Evolutionary conservation across 1,284 basidiomycete genomes (phyloP).

Genomic region (Caloboletus firmus): DNA sequence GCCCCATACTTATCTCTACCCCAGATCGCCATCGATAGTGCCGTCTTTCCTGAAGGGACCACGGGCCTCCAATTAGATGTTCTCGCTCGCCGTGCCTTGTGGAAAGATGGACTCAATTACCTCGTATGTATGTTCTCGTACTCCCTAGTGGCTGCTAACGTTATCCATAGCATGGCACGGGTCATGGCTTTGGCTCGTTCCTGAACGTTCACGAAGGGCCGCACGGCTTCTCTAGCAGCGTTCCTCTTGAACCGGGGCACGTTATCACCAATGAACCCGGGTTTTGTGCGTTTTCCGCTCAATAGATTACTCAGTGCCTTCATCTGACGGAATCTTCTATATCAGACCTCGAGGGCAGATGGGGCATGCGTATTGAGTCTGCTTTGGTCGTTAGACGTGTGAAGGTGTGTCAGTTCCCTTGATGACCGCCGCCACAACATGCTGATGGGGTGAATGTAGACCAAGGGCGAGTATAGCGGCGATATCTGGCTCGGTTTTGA

Average conservation of each 20-base stretch:
- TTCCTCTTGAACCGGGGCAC: slow-evolving; percentile 77
- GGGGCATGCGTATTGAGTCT: slow-evolving; percentile 90
- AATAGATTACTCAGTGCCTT: slow-evolving; percentile 16
- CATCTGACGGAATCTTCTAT: slow-evolving; percentile 12
- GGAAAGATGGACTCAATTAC: slow-evolving; percentile 88
- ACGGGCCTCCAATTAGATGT: slow-evolving; percentile 81
- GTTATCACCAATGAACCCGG: slow-evolving; percentile 89
- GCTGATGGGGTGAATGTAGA: slow-evolving; percentile 41
- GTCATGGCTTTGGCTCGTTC: slow-evolving; percentile 82
- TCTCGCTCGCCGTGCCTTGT: slow-evolving; percentile 81
- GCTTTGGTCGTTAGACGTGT: slow-evolving; percentile 71
- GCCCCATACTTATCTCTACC: slow-evolving; percentile 22
- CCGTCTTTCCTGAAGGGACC: slow-evolving; percentile 87
- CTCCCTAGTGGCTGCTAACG: slow-evolving; percentile 10
- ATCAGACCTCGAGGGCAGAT: slow-evolving; percentile 77
- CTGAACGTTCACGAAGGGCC: slow-evolving; percentile 79
- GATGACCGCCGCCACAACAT: slow-evolving; percentile 1
- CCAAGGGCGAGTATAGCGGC: slow-evolving; percentile 70
- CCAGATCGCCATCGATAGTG: slow-evolving; percentile 87
- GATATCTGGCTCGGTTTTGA: slow-evolving; percentile 85
- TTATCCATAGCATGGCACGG: slow-evolving; percentile 69
- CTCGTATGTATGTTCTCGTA: slow-evolving; percentile 46
- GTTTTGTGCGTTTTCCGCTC: slow-evolving; percentile 57
- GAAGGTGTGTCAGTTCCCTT: slow-evolving; percentile 47
- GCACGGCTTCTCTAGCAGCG: slow-evolving; percentile 65